Evolutionary conservation across 306 rosid genomes (phyloP), one percentile per base, ranked within the genome.

Genomic region (Purshia tridentata): DNA sequence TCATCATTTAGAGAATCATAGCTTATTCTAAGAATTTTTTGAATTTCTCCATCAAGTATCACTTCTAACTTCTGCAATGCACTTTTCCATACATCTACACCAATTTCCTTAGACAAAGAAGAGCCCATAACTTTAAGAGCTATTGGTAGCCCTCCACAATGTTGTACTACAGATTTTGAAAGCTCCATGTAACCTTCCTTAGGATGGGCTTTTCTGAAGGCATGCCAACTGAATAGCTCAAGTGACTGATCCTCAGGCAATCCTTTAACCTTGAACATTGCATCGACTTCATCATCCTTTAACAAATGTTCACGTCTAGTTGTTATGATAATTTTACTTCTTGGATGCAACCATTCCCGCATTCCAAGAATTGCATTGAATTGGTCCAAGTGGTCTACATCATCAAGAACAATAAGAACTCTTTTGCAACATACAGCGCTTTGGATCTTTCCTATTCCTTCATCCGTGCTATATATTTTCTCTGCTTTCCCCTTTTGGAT

Each of bases 151-250:
- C 65, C 65, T 37, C 9, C 46, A 37, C 46, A 60, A 20, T 37
- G 65, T 15, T 37, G 19, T 1, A 37, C 20, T 0, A 15, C 11
- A 0, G 9, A 4, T 37, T 4, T 13, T 6, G 65, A 60, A 6
- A 15, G 13, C 45, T 60, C 65, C 65, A 6, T 6, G 46, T 35
- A 60, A 60, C 45, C 65, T 60, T 60, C 46, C 0, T 0, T 2
- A 0, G 65, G 65, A 37, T 60, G 5, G 20, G 45, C 19, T 37
- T 60, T 44, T 37, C 19, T 0, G 12, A 60, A 60, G 9, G 65
- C 65, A 60, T 60, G 45, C 58, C 58, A 53, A 53, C 58, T 53
- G 58, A 53, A 53, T 7, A 53, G 58, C 29, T 18, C 29, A 53
- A 53, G 58, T 53, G 29, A 53, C 35, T 23, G 35, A 23, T 23